These are phyloP conservation scores for Ceriops zippeliana DNA, from an alignment of 345 rosid genomes.

Conservation along the genomic window DNA sequence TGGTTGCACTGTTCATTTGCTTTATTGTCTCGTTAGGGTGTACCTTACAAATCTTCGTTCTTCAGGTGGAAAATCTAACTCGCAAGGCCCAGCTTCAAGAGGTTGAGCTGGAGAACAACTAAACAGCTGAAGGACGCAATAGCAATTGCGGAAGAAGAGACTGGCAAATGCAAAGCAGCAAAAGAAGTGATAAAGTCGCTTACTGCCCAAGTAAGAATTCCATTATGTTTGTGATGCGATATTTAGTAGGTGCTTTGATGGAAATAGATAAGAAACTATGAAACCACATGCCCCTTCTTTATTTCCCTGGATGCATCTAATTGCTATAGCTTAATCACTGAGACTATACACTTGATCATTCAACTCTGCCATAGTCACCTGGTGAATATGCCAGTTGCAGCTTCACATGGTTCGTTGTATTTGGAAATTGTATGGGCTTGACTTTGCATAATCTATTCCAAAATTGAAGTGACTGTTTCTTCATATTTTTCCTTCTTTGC, in stretches of 20 bases:
- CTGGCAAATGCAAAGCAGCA: slow-evolving; percentile 92
- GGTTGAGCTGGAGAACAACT: slow-evolving; percentile 75
- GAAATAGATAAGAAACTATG: background rate
- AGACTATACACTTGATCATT: no score
- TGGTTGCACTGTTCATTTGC: no score
- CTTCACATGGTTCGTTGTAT: background rate
- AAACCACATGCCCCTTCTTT: no score
- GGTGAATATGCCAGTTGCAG: background rate
- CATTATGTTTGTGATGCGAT: background rate
- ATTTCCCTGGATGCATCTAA: background rate
- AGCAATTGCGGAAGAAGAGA: slow-evolving; percentile 81
- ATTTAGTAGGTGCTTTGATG: background rate
- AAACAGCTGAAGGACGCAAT: slow-evolving; percentile 87
- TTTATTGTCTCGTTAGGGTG: slow-evolving; percentile 14
- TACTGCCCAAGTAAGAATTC: slow-evolving; percentile 80
- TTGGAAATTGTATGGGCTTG: background rate
- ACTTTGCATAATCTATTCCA: no score
- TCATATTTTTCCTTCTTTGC: no score
- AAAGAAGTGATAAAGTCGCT: slow-evolving; percentile 98
- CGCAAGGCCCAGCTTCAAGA: slow-evolving; percentile 84
- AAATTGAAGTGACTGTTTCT: no score
- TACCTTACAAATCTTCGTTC: slow-evolving; percentile 23
- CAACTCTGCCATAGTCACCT: background rate
- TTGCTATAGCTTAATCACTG: background rate
- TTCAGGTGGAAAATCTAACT: slow-evolving; percentile 83